A percentile compares a stretch with the other conserved stretches of the same genome.
These are phyloP conservation scores for Chrysoporthe austroafricana DNA, from an alignment of 2,329 filamentous ascomycete genomes.

Conservation along the genomic window DNA sequence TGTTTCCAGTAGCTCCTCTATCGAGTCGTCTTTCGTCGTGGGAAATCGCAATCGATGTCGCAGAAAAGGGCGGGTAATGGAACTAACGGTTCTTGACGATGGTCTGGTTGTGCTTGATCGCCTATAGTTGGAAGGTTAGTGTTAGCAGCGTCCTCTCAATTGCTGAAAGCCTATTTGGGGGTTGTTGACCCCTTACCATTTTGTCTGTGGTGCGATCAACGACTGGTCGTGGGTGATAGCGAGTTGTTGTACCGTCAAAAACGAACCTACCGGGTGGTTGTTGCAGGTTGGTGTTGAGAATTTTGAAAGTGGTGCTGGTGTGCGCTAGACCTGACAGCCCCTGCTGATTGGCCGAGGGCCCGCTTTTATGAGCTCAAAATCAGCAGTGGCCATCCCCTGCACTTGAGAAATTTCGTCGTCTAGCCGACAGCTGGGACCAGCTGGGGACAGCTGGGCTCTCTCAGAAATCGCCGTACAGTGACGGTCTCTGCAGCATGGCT, in stretches of 20 bases:
- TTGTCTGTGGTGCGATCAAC: conserved; percentile 58
- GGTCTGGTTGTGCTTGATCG: conserved; percentile 99
- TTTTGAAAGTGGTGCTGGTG: conserved; percentile 30
- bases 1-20: conserved; percentile 10
- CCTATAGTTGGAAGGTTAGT: conserved; percentile 55
- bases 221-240: conserved; percentile 31
- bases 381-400: not conserved
- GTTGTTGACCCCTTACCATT: conserved; percentile 49
- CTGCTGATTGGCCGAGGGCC: conserved; percentile 22
- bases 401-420: not conserved
- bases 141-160: conserved; percentile 32
- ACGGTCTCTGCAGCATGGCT: not conserved
- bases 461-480: not conserved
- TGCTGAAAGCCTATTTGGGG: conserved; percentile 23
- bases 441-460: not conserved
- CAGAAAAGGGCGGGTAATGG: conserved; percentile 30
- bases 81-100: conserved; percentile 91
- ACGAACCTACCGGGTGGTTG: conserved; percentile 18
- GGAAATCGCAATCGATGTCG: conserved; percentile 32
- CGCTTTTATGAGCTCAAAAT: conserved; percentile 14
- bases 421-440: not conserved
- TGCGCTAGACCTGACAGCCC: conserved; percentile 7
- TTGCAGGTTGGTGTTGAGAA: conserved; percentile 23
- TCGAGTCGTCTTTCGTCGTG: conserved; percentile 33
- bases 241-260: conserved; percentile 27